These are phyloP conservation scores for Amborella trichopoda DNA, from an alignment of 164 flowering plant genomes.

Conservation along the genomic window DNA sequence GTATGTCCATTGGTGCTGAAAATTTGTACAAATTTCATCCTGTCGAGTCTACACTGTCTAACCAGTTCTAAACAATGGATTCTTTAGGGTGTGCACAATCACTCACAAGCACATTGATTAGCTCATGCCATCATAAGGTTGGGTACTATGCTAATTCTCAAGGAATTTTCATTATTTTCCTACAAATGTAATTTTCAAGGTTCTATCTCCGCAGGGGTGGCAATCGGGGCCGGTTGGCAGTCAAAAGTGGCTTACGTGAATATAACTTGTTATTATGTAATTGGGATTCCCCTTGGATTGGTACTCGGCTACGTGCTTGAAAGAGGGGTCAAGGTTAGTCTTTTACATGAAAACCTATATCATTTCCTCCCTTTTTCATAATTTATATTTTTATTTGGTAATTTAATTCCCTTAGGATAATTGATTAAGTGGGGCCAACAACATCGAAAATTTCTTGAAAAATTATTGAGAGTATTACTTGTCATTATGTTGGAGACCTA, in stretches of 20 bases:
- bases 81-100: too few relatives aligned
- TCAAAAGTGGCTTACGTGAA: conserved; percentile 28
- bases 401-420: background rate
- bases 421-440: background rate
- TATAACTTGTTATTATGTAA: conserved; percentile 27
- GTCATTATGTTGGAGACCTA: too few relatives aligned
- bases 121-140: too few relatives aligned
- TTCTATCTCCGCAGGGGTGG: conserved; percentile 21
- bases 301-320: conserved; percentile 26
- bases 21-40: too few relatives aligned
- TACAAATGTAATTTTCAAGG: too few relatives aligned
- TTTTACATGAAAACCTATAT: background rate
- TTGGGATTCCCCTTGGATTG: conserved; percentile 35
- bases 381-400: background rate
- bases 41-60: too few relatives aligned
- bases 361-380: background rate
- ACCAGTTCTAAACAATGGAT: too few relatives aligned
- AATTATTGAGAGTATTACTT: too few relatives aligned
- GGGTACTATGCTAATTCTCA: too few relatives aligned
- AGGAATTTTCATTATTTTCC: too few relatives aligned
- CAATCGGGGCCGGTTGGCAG: conserved; percentile 36
- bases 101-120: too few relatives aligned
- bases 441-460: background rate
- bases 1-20: too few relatives aligned
- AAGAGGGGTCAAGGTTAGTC: conserved; percentile 25